These are phyloP conservation scores for Globisporangium megalacanthum DNA, from an alignment of 352 stramenopile species.

Conservation along the genomic window DNA sequence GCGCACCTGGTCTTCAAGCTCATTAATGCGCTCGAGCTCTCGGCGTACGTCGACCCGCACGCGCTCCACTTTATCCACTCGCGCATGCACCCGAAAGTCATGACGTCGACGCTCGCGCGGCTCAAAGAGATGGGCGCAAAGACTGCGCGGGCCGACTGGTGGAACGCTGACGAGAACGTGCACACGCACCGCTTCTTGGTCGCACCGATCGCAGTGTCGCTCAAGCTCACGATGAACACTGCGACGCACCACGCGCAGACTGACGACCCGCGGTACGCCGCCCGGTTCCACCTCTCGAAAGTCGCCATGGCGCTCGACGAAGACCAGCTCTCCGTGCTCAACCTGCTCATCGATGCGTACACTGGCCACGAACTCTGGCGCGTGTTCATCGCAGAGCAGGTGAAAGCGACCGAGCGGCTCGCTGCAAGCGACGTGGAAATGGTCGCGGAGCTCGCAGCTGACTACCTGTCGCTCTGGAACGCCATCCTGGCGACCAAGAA, in stretches of 20 bases:
- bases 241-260: constrained; percentile 63
- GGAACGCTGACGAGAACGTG: constrained; percentile 57
- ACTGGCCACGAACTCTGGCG: constrained; percentile 68
- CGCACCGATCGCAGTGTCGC: constrained; percentile 66
- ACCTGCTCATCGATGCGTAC: constrained; percentile 72
- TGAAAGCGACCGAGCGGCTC: constrained; percentile 51
- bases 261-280: constrained; percentile 70
- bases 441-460: constrained; percentile 35
- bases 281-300: constrained; percentile 75
- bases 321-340: constrained; percentile 78
- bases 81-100: constrained; percentile 64
- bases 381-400: constrained; percentile 58
- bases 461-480: constrained; percentile 76
- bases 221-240: constrained; percentile 89
- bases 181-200: constrained; percentile 83
- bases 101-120: constrained; percentile 66
- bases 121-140: constrained; percentile 84
- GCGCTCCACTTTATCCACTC: constrained; percentile 86
- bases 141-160: constrained; percentile 58
- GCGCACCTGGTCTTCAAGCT: constrained; percentile 83
- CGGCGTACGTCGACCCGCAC: constrained; percentile 81
- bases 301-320: constrained; percentile 73
- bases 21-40: constrained; percentile 83
- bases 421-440: constrained; percentile 37
- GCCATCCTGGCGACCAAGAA: constrained; percentile 59